A percentile compares a stretch with the other conserved stretches of the same genome.
Conservation (phyloP, 192 early-diverging fungal genomes). For the Podochytrium sp. region DNA sequence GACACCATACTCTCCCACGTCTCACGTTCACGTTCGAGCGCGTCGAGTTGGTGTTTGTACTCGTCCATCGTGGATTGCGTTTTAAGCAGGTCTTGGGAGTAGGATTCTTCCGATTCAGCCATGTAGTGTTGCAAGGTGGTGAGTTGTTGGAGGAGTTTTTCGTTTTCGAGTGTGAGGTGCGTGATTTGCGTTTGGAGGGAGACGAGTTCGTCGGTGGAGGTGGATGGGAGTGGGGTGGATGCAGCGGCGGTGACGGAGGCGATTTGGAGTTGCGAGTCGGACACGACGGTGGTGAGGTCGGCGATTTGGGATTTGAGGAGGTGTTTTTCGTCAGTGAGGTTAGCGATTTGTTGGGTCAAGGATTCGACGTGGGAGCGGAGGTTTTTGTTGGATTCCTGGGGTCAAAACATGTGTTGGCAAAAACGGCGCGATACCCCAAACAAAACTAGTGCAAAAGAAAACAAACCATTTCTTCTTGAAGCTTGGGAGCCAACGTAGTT, state of each 20-base stretch:
- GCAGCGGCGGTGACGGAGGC: not conserved
- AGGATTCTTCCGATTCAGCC: conserved; percentile 64
- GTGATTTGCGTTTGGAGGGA: conserved; percentile 41
- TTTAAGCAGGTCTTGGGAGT: conserved; percentile 59
- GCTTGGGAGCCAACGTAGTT: conserved; percentile 75
- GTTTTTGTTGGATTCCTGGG: conserved; percentile 28
- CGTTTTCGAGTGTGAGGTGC: conserved; percentile 44
- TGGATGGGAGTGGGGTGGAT: not conserved
- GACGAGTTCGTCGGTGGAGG: not conserved
- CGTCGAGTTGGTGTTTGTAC: conserved; percentile 58
- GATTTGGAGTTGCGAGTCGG: not conserved
- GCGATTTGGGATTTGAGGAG: conserved; percentile 25
- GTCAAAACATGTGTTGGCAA: not conserved
- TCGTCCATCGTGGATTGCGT: conserved; percentile 58
- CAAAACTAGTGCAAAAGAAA: not conserved
- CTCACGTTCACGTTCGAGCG: conserved; percentile 64
- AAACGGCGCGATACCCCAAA: not conserved
- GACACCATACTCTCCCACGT: conserved; percentile 64
- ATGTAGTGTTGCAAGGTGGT: conserved; percentile 62
- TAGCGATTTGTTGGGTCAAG: conserved; percentile 7
- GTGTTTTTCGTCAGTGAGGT: conserved; percentile 24
- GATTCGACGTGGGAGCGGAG: conserved; percentile 24
- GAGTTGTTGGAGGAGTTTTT: conserved; percentile 53
- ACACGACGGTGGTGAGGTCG: not conserved
- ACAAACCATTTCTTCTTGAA: conserved; percentile 79